A percentile compares a stretch with the other conserved stretches of the same genome.
These are phyloP conservation scores for Tuber calosporum DNA, from an alignment of 495 filamentous ascomycete species.

Conservation along the genomic window DNA sequence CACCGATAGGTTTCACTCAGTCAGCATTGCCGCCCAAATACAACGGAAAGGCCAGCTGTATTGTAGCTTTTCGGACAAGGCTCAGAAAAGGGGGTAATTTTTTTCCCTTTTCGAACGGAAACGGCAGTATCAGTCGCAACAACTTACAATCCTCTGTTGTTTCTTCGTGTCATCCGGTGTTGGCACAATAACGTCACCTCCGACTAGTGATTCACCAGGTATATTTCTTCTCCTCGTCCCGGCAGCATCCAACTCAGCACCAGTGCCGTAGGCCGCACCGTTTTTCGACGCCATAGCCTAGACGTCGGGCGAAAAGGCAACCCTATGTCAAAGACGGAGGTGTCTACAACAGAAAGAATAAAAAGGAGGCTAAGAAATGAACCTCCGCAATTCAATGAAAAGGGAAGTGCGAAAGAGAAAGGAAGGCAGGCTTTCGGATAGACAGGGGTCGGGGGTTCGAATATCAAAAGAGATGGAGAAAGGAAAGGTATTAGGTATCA, in stretches of 20 bases:
- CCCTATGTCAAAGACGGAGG: neutral
- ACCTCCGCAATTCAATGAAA: constrained; percentile 12
- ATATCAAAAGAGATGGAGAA: neutral
- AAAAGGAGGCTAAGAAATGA: constrained; percentile 15
- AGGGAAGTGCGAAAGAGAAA: constrained; percentile 18
- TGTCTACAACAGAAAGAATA: constrained; percentile 18
- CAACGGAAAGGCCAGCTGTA: neutral
- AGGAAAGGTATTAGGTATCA: neutral
- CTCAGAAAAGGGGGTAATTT: constrained; percentile 18
- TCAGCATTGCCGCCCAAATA: neutral
- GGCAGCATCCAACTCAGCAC: constrained; percentile 29
- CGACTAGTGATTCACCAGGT: constrained; percentile 18
- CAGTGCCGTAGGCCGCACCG: constrained; percentile 19
- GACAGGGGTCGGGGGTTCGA: neutral
- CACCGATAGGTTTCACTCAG: constrained; percentile 9
- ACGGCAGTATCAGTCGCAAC: neutral
- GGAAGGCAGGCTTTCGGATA: neutral
- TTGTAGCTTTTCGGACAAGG: neutral
- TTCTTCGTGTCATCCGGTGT: constrained; percentile 36
- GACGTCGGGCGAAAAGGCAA: constrained; percentile 2
- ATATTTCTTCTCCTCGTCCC: constrained; percentile 29
- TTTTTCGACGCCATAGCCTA: constrained; percentile 26
- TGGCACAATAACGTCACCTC: constrained; percentile 17
- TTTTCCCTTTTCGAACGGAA: neutral
- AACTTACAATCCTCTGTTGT: constrained; percentile 26